Conservation (phyloP, 2,329 filamentous ascomycete genomes). For the Plectosphaerella plurivora region DNA sequence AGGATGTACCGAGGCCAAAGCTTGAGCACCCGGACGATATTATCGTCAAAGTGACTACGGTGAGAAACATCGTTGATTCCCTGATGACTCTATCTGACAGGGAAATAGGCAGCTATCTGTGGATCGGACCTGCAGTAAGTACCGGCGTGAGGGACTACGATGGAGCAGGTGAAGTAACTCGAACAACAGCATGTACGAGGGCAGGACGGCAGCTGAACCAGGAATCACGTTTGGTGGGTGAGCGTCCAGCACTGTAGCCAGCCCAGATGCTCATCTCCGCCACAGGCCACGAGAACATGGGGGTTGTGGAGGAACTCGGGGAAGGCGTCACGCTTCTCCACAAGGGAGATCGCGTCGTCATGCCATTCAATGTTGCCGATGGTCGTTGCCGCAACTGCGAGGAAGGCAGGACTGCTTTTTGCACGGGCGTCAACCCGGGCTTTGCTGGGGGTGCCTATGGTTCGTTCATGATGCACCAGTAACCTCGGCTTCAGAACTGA, state of each 20-base stretch:
- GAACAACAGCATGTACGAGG: constrained; percentile 58
- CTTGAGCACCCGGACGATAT: constrained; percentile 61
- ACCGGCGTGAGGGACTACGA: not conserved
- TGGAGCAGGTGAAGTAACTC: constrained; percentile 5
- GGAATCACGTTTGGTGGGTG: constrained; percentile 54
- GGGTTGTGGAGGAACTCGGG: constrained; percentile 50
- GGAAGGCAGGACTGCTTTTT: constrained; percentile 60
- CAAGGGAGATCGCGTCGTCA: constrained; percentile 59
- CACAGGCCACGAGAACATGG: constrained; percentile 55
- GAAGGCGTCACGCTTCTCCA: constrained; percentile 56
- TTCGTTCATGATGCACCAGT: constrained; percentile 4
- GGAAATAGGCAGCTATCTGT: constrained; percentile 41
- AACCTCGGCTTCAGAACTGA: not conserved
- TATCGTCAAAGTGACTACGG: constrained; percentile 62
- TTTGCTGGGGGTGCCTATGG: constrained; percentile 30
- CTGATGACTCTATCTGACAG: no score
- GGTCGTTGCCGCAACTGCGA: constrained; percentile 61
- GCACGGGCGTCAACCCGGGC: constrained; percentile 46
- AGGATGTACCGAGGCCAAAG: constrained; percentile 53
- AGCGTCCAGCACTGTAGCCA: not conserved
- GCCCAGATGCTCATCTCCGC: not conserved
- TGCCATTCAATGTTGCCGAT: constrained; percentile 63
- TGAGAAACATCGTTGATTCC: constrained; percentile 23
- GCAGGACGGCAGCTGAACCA: constrained; percentile 55
- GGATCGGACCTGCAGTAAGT: constrained; percentile 44